Base-by-base conservation (phyloP, 768 basidiomycete species). In the Chlorophyllum brunneum region DNA sequence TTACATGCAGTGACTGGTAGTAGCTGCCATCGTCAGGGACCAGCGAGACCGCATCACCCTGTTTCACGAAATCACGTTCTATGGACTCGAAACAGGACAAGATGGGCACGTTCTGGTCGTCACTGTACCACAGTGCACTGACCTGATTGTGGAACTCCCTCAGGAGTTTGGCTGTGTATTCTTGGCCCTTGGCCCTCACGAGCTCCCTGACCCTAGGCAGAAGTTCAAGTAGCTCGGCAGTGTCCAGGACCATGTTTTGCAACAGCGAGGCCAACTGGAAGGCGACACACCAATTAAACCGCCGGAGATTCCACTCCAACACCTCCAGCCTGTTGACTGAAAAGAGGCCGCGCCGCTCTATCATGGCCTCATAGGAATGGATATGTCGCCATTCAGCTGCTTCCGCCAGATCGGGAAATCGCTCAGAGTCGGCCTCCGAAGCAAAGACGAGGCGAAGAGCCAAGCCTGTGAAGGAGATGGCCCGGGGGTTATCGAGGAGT, bases 211-310 rank as follows among this genome's bases (percentile, higher is more conserved):
- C 67, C 24, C 56, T 45, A 0, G 63, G 65, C 15, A 74, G 65
- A 13, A 83, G 68, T 0, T 57, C 54, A 8, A 81, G 65, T 24
- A 86, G 65, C 58, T 87, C 84, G 24, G 56, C 59, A 23, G 77
- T 63, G 57, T 83, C 80, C n/a, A 83, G 67, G 11, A 67, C 46
- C 38, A 71, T 59, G 36, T 67, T 69, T 22, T 66, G 66, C 16
- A 74, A 45, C 13, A 78, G 59, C 0, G 73, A 68, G 52, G 82
- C 78, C 27, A 85, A 64, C 59, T 87, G 84, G 56, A 83, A 86
- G 0, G 81, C 76, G n/a, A 86, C 70, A 36, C 57, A 56, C 79
- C 78, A 84, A 7, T 71, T 62, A 11, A 81, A 60, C 13, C 30
- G 31, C 18, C 41, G 55, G 24, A 79, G 60, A 65, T 71, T 73